Percentiles rank a stretch among this genome's conserved stretches.
phyloP scores from a whole-genome alignment of 139 green algal species.

The Coelastrella sp. region DNA sequence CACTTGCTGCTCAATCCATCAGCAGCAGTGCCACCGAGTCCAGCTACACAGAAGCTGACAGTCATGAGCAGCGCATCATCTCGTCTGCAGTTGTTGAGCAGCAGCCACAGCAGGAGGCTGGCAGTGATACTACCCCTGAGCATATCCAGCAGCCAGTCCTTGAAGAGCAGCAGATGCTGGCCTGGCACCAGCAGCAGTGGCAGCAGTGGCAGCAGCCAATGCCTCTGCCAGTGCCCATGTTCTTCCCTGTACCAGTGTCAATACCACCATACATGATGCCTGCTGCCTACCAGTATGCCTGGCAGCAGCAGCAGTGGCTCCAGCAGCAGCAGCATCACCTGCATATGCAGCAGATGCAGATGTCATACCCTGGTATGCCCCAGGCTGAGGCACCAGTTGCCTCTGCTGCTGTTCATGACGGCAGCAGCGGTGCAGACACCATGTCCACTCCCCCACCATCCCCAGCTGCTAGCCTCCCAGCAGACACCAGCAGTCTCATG shows the following conservation, averaged over 20 bases:
- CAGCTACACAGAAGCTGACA: neutral
- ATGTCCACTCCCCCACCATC: neutral
- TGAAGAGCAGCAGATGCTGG: neutral
- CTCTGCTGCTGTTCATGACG: neutral
- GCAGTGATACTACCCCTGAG: neutral
- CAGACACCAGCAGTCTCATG: slow-evolving; percentile 23
- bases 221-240: slow-evolving; percentile 27
- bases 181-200: slow-evolving; percentile 20
- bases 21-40: slow-evolving; percentile 1
- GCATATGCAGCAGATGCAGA: slow-evolving; percentile 28
- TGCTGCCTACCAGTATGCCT: slow-evolving; percentile 25
- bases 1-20: slow-evolving; percentile 4
- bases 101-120: neutral
- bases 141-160: neutral
- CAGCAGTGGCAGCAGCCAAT: slow-evolving; percentile 26
- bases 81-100: neutral
- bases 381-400: neutral
- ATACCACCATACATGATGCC: slow-evolving; percentile 26
- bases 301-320: slow-evolving; percentile 21
- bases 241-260: slow-evolving; percentile 30
- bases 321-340: slow-evolving; percentile 18
- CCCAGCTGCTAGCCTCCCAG: neutral
- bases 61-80: too few species aligned
- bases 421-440: neutral
- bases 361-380: neutral